Base-by-base conservation (phyloP, 2,329 filamentous ascomycete species). In the Monosporascus ibericus region DNA sequence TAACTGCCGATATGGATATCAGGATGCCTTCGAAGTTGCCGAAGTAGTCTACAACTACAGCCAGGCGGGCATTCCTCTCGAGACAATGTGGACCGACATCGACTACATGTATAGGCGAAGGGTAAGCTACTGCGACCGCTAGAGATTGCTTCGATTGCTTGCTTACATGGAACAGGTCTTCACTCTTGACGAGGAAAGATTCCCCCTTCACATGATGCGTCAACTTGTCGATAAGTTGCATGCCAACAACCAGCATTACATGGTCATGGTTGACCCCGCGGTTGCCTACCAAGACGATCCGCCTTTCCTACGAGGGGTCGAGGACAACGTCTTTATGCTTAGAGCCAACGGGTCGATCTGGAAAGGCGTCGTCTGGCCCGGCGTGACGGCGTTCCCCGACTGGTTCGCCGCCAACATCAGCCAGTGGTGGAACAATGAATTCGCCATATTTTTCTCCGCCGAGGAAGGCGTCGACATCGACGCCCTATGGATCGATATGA, bases 221-320 rank as follows among this genome's bases (percentile, higher is more conserved):
- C 78, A 86, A 58, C 70, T 91, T 1, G 83, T 87, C 22, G 72
- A 79, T 37, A 80, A 86, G 22, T 76, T 94, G 0, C 87, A 91
- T 61, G 66, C 70, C 6, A 78, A 83, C 52, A 70, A 87, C 42
- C 87, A 90, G 65, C 79, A 87, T 47, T 89, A 88, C 57, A 78
- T 90, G 30, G 71, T 92, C 47, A 94, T 94, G 82, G 86, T 92
- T 1, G 89, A 94, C 59, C 86, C 86, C 2, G 82, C 82, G 1
- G 74, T 78, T 18, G 75, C 78, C 37, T 78, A 78, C 54, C 70
- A 69, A 24, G 74, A 82, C 56, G 75, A 72, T 52, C 66, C 69
- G 0, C 61, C 73, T 1, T 70, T 75, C 42, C 62, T 72, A 11
- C 66, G 67, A 3, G 76, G 76, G 6, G 64, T 74, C 3, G 63